Evolutionary conservation across 2,329 filamentous ascomycete genomes (phyloP), one percentile per base, ranked within the genome.

Genomic region (Pseudopithomyces maydicus): DNA sequence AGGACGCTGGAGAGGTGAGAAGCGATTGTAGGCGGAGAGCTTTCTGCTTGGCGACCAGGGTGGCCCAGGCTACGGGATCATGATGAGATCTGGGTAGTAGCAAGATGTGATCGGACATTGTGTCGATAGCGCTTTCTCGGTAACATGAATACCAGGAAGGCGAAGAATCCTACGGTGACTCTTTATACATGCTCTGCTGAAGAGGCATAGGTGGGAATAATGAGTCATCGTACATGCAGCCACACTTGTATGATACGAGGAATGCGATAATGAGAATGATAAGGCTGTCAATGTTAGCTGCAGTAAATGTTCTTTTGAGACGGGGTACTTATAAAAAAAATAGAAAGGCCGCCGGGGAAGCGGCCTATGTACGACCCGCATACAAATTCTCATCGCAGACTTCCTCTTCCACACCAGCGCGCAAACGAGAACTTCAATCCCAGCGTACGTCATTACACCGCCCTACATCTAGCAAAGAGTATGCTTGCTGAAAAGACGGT

Each of bases 311-410:
- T 62, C 50, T 41, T 57, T 17, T 5, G 50, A 20, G 12, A 52
- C 33, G 68, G 62, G 53, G 49, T 11, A 80, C 78, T 75, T 78
- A 80, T 79, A 67, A 72, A 74, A 76, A 78, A 76, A 29, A 8
- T 64, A 58, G 55, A 57, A 45, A 51, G 54, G 64, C 71, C 74
- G 66, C 62, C 71, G 49, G 50, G 1, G 51, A 65, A 63, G 62
- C 64, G 58, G 66, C 63, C 44, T 22, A 54, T 17, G 17, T 39
- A 52, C 63, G 56, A 63, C 58, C 62, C 66, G 52, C 58, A 47
- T 56, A 55, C 59, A 39, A 41, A 23, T 32, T 43, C 61, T 36
- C 44, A 57, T 59, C 57, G 64, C 61, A 46, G 49, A 56, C 63
- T 49, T 66, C 69, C 61, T 61, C 64, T 19, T 62, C 50, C 22